These are phyloP conservation scores for Sporothrix brunneoviolacea DNA, from an alignment of 2,329 filamentous ascomycete genomes.

Conservation along the genomic window DNA sequence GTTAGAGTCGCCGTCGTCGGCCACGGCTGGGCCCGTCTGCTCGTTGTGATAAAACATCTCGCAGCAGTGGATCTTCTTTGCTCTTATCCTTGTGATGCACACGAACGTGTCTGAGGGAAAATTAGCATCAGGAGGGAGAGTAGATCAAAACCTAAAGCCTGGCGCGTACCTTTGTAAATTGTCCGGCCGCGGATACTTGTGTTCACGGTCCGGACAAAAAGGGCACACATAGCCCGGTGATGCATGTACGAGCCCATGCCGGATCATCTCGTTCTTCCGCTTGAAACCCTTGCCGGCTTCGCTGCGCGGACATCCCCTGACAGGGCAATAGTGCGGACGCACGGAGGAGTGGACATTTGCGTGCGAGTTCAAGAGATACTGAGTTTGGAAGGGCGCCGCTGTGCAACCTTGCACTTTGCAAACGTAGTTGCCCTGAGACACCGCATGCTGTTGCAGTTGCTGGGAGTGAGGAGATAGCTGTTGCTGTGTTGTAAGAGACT, in stretches of 20 bases:
- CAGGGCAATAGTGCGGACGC: constrained; percentile 59
- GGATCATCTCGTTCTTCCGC: constrained; percentile 67
- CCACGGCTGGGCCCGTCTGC: constrained; percentile 79
- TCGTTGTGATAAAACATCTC: constrained; percentile 79
- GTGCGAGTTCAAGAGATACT: constrained; percentile 72
- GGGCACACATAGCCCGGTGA: constrained; percentile 95
- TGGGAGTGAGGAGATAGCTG: constrained; percentile 11
- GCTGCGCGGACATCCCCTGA: constrained; percentile 54
- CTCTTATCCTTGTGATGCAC: constrained; percentile 87
- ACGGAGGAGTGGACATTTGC: constrained; percentile 63
- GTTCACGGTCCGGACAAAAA: constrained; percentile 88
- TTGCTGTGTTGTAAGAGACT: neutral
- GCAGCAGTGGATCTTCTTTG: constrained; percentile 74
- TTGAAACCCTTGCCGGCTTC: constrained; percentile 64
- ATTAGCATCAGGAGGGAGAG: constrained; percentile 11
- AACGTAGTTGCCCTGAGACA: constrained; percentile 41
- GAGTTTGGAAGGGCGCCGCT: constrained; percentile 69
- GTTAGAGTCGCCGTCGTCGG: constrained; percentile 42
- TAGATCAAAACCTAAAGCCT: neutral
- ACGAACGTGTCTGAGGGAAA: constrained; percentile 72
- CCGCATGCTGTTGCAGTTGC: constrained; percentile 19
- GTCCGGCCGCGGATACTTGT: constrained; percentile 90
- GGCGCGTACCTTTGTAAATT: constrained; percentile 77
- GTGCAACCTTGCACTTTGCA: constrained; percentile 59
- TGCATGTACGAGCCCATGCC: constrained; percentile 81